phyloP scores from a whole-genome alignment of 2,329 filamentous ascomycete species.

The Colletotrichum sp. region DNA sequence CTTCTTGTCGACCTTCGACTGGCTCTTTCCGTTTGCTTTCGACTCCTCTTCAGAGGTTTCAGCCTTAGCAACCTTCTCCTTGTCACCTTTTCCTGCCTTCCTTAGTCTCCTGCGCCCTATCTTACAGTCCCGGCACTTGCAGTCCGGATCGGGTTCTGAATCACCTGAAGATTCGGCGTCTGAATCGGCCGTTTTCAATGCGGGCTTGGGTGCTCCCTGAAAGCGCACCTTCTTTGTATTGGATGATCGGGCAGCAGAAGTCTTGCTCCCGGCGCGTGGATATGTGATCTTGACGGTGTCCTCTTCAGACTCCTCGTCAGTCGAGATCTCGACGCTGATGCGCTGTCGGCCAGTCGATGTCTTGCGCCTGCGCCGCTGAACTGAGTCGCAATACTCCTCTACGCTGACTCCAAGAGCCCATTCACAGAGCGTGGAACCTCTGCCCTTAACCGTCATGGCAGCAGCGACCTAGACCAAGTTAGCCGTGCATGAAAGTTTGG shows the following conservation, averaged over 20 bases:
- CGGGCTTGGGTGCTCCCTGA: slow-evolving; percentile 39
- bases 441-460: slow-evolving; percentile 10
- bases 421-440: slow-evolving; percentile 36
- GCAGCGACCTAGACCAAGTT: neutral
- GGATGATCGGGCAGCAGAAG: neutral
- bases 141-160: neutral
- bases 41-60: slow-evolving; percentile 13
- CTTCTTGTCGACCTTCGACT: slow-evolving; percentile 5
- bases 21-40: slow-evolving; percentile 10
- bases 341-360: slow-evolving; percentile 28
- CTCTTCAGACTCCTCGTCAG: slow-evolving; percentile 56
- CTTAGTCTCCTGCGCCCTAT: slow-evolving; percentile 3
- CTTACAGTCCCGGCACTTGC: slow-evolving; percentile 3
- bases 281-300: slow-evolving; percentile 56
- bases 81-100: neutral
- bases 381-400: slow-evolving; percentile 24
- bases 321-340: slow-evolving; percentile 44
- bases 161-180: slow-evolving; percentile 8
- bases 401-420: slow-evolving; percentile 46
- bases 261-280: slow-evolving; percentile 39
- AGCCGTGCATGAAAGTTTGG: neutral
- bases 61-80: neutral
- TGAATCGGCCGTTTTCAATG: slow-evolving; percentile 36
- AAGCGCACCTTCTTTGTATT: slow-evolving; percentile 51
- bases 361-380: slow-evolving; percentile 4